phyloP scores from a whole-genome alignment of 106 monocot species.

The Phalaenopsis aphrodite region DNA sequence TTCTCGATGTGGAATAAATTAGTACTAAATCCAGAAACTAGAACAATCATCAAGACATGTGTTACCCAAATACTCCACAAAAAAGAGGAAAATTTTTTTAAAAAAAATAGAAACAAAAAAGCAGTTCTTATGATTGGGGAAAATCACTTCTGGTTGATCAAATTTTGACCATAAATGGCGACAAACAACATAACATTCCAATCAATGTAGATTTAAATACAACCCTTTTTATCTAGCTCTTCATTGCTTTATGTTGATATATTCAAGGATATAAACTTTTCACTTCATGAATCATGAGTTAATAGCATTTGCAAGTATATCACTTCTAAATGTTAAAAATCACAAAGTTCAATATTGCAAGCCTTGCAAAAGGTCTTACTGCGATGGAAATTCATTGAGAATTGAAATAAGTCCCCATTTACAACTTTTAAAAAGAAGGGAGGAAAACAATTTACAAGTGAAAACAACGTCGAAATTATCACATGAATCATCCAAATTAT shows the following conservation, averaged over 20 bases:
- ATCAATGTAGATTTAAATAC: too few relatives aligned
- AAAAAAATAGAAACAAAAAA: not conserved
- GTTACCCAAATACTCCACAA: not conserved
- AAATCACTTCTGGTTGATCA: too few relatives aligned
- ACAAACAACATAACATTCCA: too few relatives aligned
- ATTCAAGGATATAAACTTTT: too few relatives aligned
- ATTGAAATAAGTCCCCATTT: not conserved
- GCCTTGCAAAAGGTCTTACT: not conserved
- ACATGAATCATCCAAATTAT: not conserved
- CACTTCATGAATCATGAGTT: too few relatives aligned
- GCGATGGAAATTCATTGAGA: not conserved
- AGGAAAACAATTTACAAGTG: not conserved
- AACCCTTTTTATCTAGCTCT: too few relatives aligned
- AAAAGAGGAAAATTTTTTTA: not conserved
- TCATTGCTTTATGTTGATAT: too few relatives aligned
- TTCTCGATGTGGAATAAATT: not conserved
- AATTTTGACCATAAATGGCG: too few relatives aligned
- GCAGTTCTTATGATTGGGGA: too few relatives aligned
- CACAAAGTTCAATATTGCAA: not conserved
- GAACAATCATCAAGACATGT: not conserved
- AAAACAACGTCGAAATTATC: not conserved
- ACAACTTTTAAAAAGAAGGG: not conserved
- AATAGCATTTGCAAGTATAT: too few relatives aligned
- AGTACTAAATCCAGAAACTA: not conserved
- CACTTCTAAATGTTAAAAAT: too few relatives aligned